Evolutionary conservation across 495 filamentous ascomycete genomes (phyloP).

Genomic region (Annulohypoxylon maeteangense): DNA sequence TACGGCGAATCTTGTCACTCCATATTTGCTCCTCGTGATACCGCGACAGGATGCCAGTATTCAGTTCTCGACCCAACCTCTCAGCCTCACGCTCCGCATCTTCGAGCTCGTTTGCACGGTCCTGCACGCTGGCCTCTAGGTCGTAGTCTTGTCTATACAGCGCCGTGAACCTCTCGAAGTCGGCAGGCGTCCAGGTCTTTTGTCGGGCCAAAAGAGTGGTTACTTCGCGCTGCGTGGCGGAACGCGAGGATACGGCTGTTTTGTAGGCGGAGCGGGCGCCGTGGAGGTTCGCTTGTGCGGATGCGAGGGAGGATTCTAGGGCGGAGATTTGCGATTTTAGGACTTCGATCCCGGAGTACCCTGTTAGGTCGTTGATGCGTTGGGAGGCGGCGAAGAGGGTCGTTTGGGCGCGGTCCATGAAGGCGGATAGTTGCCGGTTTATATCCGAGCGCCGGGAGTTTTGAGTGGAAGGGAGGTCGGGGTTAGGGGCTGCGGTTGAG

Average conservation of each 20-base stretch:
- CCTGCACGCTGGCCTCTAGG: conserved; percentile 87
- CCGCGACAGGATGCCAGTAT: conserved; percentile 80
- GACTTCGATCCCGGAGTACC: conserved; percentile 91
- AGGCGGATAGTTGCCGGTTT: conserved; percentile 74
- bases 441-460: conserved; percentile 77
- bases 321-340: conserved; percentile 78
- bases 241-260: conserved; percentile 78
- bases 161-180: conserved; percentile 93
- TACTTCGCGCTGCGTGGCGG: conserved; percentile 92
- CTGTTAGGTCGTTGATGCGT: conserved; percentile 90
- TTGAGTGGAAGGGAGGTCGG: conserved; percentile 77
- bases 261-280: conserved; percentile 80
- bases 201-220: conserved; percentile 93
- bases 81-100: conserved; percentile 80
- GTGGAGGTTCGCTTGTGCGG: conserved; percentile 72
- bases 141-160: conserved; percentile 93
- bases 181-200: conserved; percentile 84
- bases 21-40: conserved; percentile 99
- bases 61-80: conserved; percentile 76
- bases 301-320: conserved; percentile 73
- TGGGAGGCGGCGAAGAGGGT: conserved; percentile 86
- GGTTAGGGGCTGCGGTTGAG: not conserved
- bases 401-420: conserved; percentile 91
- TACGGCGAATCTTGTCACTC: conserved; percentile 95
- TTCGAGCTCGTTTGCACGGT: conserved; percentile 75